These are phyloP conservation scores for Phytophthora pinifolia DNA, from an alignment of 352 stramenopile genomes.

Conservation along the genomic window DNA sequence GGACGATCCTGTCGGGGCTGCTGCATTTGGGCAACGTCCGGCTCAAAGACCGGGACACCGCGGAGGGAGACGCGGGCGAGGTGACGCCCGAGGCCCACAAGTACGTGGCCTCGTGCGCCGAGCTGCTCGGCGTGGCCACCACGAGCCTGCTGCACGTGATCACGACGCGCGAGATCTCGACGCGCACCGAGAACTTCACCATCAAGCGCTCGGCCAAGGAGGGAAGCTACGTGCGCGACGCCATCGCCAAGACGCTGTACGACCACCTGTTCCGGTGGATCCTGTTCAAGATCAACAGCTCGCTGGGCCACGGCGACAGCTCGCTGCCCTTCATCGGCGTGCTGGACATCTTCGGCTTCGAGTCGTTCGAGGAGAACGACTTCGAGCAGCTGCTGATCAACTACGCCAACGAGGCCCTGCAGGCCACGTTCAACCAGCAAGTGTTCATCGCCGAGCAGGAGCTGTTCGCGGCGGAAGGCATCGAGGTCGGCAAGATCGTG, in stretches of 20 bases:
- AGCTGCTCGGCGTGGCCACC: conserved; percentile 79
- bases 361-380: conserved; percentile 95
- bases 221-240: conserved; percentile 85
- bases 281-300: conserved; percentile 79
- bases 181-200: conserved; percentile 77
- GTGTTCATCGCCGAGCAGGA: conserved; percentile 89
- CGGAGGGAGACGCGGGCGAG: conserved; percentile 75
- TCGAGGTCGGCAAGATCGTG: conserved; percentile 80
- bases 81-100: conserved; percentile 52
- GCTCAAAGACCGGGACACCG: conserved; percentile 76
- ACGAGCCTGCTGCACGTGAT: conserved; percentile 68
- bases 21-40: conserved; percentile 84
- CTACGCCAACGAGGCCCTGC: conserved; percentile 88
- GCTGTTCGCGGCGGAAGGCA: conserved; percentile 78
- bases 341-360: conserved; percentile 98
- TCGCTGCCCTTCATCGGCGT: conserved; percentile 91
- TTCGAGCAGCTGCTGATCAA: conserved; percentile 92
- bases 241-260: conserved; percentile 95
- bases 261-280: conserved; percentile 89
- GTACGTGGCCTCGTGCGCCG: conserved; percentile 53
- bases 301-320: conserved; percentile 74
- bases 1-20: conserved; percentile 72
- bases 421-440: conserved; percentile 90
- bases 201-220: conserved; percentile 80
- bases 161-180: conserved; percentile 78